Evolutionary conservation across 768 basidiomycete species (phyloP), one percentile per base, ranked within the genome.

Genomic region (Phanerodontia chrysosporium): DNA sequence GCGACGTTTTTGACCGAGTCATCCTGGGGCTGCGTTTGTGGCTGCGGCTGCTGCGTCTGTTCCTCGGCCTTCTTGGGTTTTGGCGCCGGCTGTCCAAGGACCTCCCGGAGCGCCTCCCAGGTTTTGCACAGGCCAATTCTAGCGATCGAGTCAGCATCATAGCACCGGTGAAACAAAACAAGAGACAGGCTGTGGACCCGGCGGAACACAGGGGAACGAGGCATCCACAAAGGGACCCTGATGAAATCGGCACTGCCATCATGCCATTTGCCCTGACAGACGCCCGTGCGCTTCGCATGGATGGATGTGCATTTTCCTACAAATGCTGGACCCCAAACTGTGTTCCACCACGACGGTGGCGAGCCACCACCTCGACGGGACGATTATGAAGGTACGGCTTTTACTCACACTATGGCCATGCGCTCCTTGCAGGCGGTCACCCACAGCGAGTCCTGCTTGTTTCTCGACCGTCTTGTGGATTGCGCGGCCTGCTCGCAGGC

Each of bases 391-490:
- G 48, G 49, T 13, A 51, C 27, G 42, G 32, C n/a, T n/a, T n/a
- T 16, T 18, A 61, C 60, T 57, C 29, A 61, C 60, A 61, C 48
- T 16, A 12, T n/a, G 22, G 51, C 49, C 18, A 61, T 51, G 51
- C 60, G 60, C 16, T 49, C 46, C 25, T 42, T 46, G 44, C 60
- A 61, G 25, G 60, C 60, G 22, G 48, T 21, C 45, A 51, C 46
- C 60, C 60, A 61, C 14, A 61, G 30, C 14, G 55, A 39, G 8
- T 42, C 39, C 8, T 42, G 4, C 21, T 29, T 30, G 13, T 14
- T 6, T 12, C 45, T 46, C n/a, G n/a, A n/a, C 18, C 25, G 7
- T 46, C n/a, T 46, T 25, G 7, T 18, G 24, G 49, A 24, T 8
- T 16, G 25, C 22, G 49, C 24, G 8, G 51, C 12, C 28, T 53